Conservation (phyloP, 768 basidiomycete species). For the Leccinellum rugosiceps region DNA sequence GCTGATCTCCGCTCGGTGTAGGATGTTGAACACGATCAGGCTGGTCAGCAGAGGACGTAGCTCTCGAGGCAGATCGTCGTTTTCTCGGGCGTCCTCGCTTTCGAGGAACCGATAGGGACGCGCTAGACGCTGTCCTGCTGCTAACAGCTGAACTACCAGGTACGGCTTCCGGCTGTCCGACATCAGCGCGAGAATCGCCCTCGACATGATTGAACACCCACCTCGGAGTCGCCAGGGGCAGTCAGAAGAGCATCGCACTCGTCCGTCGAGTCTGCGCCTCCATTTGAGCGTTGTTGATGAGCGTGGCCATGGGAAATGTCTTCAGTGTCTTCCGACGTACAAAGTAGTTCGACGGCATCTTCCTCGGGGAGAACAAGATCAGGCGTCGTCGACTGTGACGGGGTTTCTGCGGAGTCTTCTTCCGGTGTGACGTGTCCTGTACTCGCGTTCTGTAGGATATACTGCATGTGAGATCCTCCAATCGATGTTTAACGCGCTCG, state of each 20-base stretch:
- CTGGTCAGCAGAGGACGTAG: not conserved
- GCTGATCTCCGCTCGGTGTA: not conserved
- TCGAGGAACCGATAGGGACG: not conserved
- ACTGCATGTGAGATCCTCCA: not conserved
- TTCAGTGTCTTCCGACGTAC: not conserved
- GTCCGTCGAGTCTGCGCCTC: constrained; percentile 9
- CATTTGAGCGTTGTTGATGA: constrained; percentile 3
- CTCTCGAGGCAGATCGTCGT: not conserved
- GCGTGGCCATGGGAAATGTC: not conserved
- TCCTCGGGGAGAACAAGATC: constrained; percentile 20
- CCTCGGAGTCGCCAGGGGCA: constrained; percentile 4
- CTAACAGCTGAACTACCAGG: not conserved
- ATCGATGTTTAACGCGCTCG: not conserved
- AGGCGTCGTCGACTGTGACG: not conserved
- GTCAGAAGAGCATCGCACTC: constrained; percentile 16
- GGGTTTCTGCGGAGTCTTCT: not conserved
- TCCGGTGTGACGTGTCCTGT: not conserved
- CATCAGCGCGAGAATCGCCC: constrained; percentile 1
- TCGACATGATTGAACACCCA: not conserved
- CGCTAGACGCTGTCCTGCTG: constrained; percentile 20
- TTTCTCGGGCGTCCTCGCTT: not conserved
- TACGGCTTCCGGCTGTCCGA: constrained; percentile 1
- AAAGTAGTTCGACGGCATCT: not conserved
- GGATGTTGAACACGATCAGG: not conserved
- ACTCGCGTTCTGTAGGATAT: constrained; percentile 1